A percentile compares a stretch with the other conserved stretches of the same genome.
Evolutionary conservation across 441 rosid species (phyloP).

Genomic region (Macaranga tanarius): DNA sequence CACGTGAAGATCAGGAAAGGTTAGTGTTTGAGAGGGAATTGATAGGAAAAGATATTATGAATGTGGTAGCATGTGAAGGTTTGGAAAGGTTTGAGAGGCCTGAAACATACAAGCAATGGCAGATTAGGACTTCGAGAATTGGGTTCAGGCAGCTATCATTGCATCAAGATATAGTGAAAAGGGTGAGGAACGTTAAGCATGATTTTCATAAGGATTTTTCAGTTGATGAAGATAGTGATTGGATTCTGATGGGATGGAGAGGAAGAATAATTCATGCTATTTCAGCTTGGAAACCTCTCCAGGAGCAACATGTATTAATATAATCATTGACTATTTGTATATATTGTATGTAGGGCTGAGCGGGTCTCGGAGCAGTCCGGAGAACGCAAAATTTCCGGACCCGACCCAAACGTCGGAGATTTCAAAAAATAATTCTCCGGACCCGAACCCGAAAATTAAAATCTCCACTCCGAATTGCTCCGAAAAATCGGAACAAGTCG

Average conservation of each 20-base stretch:
- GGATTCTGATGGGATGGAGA: conserved; percentile 90
- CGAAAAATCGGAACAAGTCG: too few relatives aligned
- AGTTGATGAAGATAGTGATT: conserved; percentile 53
- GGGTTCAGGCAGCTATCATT: conserved; percentile 61
- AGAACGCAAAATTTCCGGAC: too few relatives aligned
- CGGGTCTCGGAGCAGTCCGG: too few relatives aligned
- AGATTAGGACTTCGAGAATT: conserved; percentile 48
- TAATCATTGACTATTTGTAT: not conserved
- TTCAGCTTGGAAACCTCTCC: conserved; percentile 51
- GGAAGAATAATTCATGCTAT: conserved; percentile 68
- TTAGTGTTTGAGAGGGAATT: conserved; percentile 41
- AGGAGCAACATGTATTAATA: not conserved
- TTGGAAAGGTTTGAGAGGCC: conserved; percentile 58
- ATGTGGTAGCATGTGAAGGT: conserved; percentile 52
- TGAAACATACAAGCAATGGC: conserved; percentile 82
- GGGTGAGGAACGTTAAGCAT: conserved; percentile 31
- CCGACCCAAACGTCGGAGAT: too few relatives aligned
- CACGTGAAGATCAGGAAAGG: conserved; percentile 40
- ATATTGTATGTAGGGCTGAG: too few relatives aligned
- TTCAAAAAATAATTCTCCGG: too few relatives aligned
- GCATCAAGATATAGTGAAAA: conserved; percentile 42
- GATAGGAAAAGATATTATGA: conserved; percentile 38
- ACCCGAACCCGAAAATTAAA: too few relatives aligned
- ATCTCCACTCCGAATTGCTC: too few relatives aligned
- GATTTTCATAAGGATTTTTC: conserved; percentile 42